phyloP scores from a whole-genome alignment of 2,329 filamentous ascomycete species.

The Colletotrichum agaves region DNA sequence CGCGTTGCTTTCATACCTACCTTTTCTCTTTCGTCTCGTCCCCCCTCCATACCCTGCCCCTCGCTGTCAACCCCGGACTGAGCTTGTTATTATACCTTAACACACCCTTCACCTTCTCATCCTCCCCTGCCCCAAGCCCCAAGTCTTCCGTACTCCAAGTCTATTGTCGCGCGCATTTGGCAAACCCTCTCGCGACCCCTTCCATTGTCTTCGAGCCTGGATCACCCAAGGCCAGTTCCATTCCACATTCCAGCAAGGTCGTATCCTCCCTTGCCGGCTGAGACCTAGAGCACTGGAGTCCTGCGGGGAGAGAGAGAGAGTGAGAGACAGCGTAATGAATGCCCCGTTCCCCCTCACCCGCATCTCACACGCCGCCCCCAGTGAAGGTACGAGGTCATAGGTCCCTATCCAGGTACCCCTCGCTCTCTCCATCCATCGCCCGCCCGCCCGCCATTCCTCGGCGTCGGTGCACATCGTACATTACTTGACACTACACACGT shows the following conservation, averaged over 20 bases:
- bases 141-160: slow-evolving; percentile 15
- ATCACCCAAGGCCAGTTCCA: slow-evolving; percentile 10
- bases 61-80: slow-evolving; percentile 4
- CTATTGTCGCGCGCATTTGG: slow-evolving; percentile 24
- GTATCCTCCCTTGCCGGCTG: slow-evolving; percentile 2
- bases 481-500: slow-evolving; percentile 22
- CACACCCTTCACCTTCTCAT: neutral
- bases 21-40: neutral
- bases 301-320: neutral
- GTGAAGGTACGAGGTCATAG: neutral
- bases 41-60: slow-evolving; percentile 9
- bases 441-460: slow-evolving; percentile 19
- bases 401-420: slow-evolving; percentile 16
- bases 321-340: neutral
- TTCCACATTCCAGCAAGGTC: slow-evolving; percentile 1
- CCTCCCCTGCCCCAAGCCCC: neutral
- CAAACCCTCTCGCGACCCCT: slow-evolving; percentile 18
- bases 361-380: slow-evolving; percentile 4
- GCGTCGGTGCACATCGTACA: slow-evolving; percentile 28
- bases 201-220: slow-evolving; percentile 2
- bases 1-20: neutral
- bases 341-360: slow-evolving; percentile 20
- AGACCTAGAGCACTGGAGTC: neutral
- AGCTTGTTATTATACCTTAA: slow-evolving; percentile 16
- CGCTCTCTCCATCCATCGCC: neutral